Base-by-base conservation (phyloP, 2,329 filamentous ascomycete genomes). In the Ophiostoma sp. region DNA sequence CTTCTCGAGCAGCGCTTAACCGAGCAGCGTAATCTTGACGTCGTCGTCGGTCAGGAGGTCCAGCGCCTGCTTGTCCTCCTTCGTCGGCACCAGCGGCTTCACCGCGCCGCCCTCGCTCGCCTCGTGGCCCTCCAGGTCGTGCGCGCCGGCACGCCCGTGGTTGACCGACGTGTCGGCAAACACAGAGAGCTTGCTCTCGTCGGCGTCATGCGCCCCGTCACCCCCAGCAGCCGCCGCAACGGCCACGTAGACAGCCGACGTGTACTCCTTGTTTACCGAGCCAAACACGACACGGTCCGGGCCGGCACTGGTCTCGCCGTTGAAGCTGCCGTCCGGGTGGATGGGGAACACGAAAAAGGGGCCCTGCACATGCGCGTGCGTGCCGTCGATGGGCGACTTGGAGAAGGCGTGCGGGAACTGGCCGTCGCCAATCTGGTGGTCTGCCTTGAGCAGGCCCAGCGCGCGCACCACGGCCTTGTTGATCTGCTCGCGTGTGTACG, bases 271-370 rank as follows among this genome's bases (percentile, higher is more conserved):
- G 52, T 64, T 14, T 18, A 72, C 71, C 3, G 70, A 71, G n/a
- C 70, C 71, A 45, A 72, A 71, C 3, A 71, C 70, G 16, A 72
- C 70, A 27, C 69, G 70, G 68, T 72, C 71, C 0, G 66, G 40
- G 16, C 69, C 68, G 14, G 68, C 42, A 41, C 27, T 52, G 49
- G 3, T n/a, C 36, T 45, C 63, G 66, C 69, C 71, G 16, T 69
- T 68, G 45, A 70, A 69, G 60, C 27, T 66, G 27, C 65, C 62
- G 12, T 66, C 66, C 41, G 58, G 44, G 42, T 67, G 58, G 12
- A 72, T 68, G 66, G 71, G 71, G 45, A 71, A 72, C n/a, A 67
- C 66, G 40, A 72, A 72, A 42, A 68, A 47, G 65, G 71, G 71
- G 14, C 36, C 63, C 27, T 66, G n/a, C 12, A 70, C 70, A 41